Evolutionary conservation across 1,284 basidiomycete genomes (phyloP).

Genomic region (Fomes fomentarius): DNA sequence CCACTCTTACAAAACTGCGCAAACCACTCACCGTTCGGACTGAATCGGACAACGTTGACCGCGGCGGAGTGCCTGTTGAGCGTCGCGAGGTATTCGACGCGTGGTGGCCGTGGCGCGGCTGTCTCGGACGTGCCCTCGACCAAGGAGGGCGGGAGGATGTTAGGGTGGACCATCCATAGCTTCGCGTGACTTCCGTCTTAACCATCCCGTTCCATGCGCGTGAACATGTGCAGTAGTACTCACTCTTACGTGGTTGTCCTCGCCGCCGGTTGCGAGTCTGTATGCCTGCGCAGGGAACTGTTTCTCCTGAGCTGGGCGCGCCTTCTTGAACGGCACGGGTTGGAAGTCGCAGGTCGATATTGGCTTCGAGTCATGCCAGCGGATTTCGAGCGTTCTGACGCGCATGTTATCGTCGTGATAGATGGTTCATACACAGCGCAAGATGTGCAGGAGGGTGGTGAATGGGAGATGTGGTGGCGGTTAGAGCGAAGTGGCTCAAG

Average conservation of each 20-base stretch:
- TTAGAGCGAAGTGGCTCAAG: not conserved
- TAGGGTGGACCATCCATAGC: slow-evolving; percentile 95
- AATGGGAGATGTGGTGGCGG: not conserved
- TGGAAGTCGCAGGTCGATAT: slow-evolving; percentile 97
- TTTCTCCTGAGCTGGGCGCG: slow-evolving; percentile 68
- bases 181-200: slow-evolving; percentile 33
- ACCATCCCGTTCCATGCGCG: not conserved
- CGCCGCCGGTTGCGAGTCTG: slow-evolving; percentile 92
- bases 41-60: slow-evolving; percentile 97
- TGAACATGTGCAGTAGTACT: slow-evolving; percentile 36
- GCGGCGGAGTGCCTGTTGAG: slow-evolving; percentile 92
- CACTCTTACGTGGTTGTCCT: slow-evolving; percentile 96
- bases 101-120: slow-evolving; percentile 70
- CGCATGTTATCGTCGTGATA: slow-evolving; percentile 53
- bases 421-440: slow-evolving; percentile 8
- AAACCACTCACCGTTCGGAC: slow-evolving; percentile 78
- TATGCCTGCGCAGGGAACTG: slow-evolving; percentile 71
- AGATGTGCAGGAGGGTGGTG: not conserved
- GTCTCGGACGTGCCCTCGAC: slow-evolving; percentile 50
- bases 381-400: slow-evolving; percentile 84
- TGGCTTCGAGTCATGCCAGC: slow-evolving; percentile 95
- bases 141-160: slow-evolving; percentile 74
- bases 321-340: slow-evolving; percentile 74
- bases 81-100: slow-evolving; percentile 95
- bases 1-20: slow-evolving; percentile 6